Base-by-base conservation (phyloP, 192 early-diverging fungal species). In the Umbelopsis ramanniana region DNA sequence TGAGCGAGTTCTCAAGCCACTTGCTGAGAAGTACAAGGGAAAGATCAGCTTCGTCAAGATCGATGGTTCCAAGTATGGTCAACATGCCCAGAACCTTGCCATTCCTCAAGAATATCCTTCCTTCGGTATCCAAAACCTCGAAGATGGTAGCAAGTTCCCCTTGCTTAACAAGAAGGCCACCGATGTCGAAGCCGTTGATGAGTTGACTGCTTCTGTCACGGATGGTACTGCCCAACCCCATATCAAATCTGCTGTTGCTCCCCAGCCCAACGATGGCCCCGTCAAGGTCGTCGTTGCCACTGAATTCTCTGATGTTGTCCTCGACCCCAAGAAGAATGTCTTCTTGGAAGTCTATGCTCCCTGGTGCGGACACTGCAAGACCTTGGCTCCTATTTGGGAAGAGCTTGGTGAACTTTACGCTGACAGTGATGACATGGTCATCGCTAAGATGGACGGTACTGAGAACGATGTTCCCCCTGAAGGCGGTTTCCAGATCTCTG, bases 361-460 rank as follows among this genome's bases (percentile, higher is more conserved):
- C 33, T 93, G 92, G 92, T 94, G 93, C 80, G 90, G 91, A 70
- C 91, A 94, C 82, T 94, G 93, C 82, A 92, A 91, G 84, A 70
- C 74, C 26, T 67, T 87, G 37, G 90, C 88, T 40, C 93, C 93
- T 52, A 91, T 88, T 74, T 98, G 93, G 83, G 95, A 96, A 38
- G 81, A 93, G 78, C 83, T 99, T 54, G 97, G 89, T 71, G 73
- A 85, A 53, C 10, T n/a, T 8, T 68, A 71, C 19, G n/a, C 68
- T 71, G 37, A 81, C 89, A 81, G 84, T 71, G 74, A 77, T 22
- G 72, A 85, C 82, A 69, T 88, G 37, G 73, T 88, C 22, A 82
- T 88, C 46, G 95, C 96, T 79, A 99, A 98, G 89, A 89, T 97
- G 88, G 96, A 98, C 79, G 94, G 87, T 68, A 95, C 94, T 50